Evolutionary conservation across 192 early-diverging fungal species (phyloP).

Genomic region (Gigaspora rosea): DNA sequence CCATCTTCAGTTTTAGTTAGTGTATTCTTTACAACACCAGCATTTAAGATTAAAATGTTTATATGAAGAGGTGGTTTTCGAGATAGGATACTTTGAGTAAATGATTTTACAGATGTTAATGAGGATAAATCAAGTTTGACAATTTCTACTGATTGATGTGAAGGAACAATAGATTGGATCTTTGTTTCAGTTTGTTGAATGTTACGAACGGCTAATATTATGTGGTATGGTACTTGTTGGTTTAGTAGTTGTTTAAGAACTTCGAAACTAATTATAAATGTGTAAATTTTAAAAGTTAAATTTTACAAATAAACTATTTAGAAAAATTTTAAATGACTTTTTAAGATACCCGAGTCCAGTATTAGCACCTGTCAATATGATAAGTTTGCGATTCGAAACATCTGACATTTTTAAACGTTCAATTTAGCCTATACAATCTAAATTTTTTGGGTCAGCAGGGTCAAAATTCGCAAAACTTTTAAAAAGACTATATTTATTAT

Average conservation of each 20-base stretch:
- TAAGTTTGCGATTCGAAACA: slow-evolving; percentile 6
- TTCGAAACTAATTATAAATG: slow-evolving; percentile 3
- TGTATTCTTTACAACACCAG: slow-evolving; percentile 25
- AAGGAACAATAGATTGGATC: neutral
- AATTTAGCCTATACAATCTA: too few relatives aligned
- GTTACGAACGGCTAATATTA: slow-evolving; percentile 25
- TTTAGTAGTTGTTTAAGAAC: slow-evolving; percentile 4
- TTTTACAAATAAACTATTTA: neutral
- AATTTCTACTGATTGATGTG: slow-evolving; percentile 18
- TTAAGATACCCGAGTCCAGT: slow-evolving; percentile 19
- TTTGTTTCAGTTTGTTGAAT: neutral
- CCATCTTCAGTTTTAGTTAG: slow-evolving; percentile 39
- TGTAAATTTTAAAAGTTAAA: neutral
- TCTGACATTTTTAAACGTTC: too few relatives aligned
- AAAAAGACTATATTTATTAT: too few relatives aligned
- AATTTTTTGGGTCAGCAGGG: too few relatives aligned
- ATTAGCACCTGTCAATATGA: slow-evolving; percentile 19
- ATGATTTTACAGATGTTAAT: slow-evolving; percentile 37
- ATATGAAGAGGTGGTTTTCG: neutral
- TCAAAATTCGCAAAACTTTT: too few relatives aligned
- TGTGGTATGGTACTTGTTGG: slow-evolving; percentile 23
- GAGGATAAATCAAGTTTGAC: slow-evolving; percentile 39
- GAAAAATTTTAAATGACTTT: neutral
- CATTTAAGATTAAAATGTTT: slow-evolving; percentile 27
- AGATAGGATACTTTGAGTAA: slow-evolving; percentile 26